Evolutionary conservation across 345 rosid genomes (phyloP).

Genomic region (Trapa bicornis): DNA sequence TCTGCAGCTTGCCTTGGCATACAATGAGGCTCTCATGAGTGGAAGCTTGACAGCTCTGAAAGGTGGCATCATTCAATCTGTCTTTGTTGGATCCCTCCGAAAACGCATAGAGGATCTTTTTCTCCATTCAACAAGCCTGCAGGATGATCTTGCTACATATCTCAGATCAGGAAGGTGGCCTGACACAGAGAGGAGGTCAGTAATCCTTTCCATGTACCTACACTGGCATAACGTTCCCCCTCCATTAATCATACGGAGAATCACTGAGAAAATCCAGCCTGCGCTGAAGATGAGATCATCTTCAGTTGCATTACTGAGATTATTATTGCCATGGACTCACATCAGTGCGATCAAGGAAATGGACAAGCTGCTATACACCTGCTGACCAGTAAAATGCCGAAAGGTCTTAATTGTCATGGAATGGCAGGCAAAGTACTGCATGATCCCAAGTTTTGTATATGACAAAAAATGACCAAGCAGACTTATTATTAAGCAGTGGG

Average conservation of each 20-base stretch:
- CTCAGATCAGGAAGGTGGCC: conserved; percentile 59
- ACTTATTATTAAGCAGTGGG: neutral
- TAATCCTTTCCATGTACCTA: conserved; percentile 68
- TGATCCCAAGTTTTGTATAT: too few species aligned
- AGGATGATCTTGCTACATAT: conserved; percentile 31
- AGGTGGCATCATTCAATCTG: conserved; percentile 61
- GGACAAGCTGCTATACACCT: conserved; percentile 17
- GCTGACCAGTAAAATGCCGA: neutral
- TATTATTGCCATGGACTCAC: conserved; percentile 56
- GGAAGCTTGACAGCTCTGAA: conserved; percentile 47
- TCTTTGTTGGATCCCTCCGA: conserved; percentile 49
- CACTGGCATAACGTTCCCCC: conserved; percentile 70
- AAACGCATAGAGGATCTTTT: conserved; percentile 67
- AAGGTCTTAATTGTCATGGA: neutral
- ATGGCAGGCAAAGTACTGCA: neutral
- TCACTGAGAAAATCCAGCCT: conserved; percentile 39
- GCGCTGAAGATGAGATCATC: conserved; percentile 19
- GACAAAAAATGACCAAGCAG: neutral
- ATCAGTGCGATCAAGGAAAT: conserved; percentile 44
- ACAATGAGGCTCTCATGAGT: conserved; percentile 59
- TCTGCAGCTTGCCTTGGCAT: conserved; percentile 65
- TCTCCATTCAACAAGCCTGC: conserved; percentile 24
- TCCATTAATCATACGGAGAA: conserved; percentile 33
- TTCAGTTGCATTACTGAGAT: conserved; percentile 44
- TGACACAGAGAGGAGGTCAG: conserved; percentile 17